These are phyloP conservation scores for Peniophora sp. DNA, from an alignment of 1,284 basidiomycete genomes.

Conservation along the genomic window DNA sequence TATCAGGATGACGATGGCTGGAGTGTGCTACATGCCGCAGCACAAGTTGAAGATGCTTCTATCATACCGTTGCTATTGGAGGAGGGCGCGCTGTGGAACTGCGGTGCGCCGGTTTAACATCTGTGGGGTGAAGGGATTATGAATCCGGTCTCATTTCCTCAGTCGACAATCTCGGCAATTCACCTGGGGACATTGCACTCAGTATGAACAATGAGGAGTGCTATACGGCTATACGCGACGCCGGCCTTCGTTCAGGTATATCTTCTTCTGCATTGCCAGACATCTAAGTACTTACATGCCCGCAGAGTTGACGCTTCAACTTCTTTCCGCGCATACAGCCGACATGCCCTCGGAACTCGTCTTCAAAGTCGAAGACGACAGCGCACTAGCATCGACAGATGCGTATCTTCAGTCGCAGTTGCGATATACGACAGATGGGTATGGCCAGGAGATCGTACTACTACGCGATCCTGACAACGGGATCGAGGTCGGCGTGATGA, in stretches of 20 bases:
- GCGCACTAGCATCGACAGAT: slow-evolving; percentile 68
- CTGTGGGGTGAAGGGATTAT: background rate
- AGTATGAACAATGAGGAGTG: slow-evolving; percentile 73
- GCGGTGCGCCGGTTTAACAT: slow-evolving; percentile 38
- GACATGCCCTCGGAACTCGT: slow-evolving; percentile 30
- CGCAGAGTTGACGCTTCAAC: slow-evolving; percentile 57
- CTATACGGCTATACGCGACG: slow-evolving; percentile 75
- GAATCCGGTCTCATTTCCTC: background rate
- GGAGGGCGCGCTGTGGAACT: slow-evolving; percentile 91
- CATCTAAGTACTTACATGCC: slow-evolving; percentile 6
- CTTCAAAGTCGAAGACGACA: slow-evolving; percentile 49
- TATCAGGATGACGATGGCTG: slow-evolving; percentile 81
- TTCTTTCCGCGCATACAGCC: slow-evolving; percentile 45
- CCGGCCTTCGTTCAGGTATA: slow-evolving; percentile 79
- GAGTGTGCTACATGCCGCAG: slow-evolving; percentile 85
- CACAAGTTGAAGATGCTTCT: slow-evolving; percentile 58
- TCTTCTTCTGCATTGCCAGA: slow-evolving; percentile 7
- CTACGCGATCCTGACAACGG: slow-evolving; percentile 63
- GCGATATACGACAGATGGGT: slow-evolving; percentile 61
- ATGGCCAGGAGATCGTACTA: slow-evolving; percentile 78
- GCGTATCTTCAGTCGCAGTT: slow-evolving; percentile 72
- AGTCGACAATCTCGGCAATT: slow-evolving; percentile 76
- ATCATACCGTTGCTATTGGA: slow-evolving; percentile 64
- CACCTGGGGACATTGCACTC: slow-evolving; percentile 83
- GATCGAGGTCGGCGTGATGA: slow-evolving; percentile 87